Conservation (phyloP, 202 grass and related monocot genomes). For the Elaeis oleifera region DNA sequence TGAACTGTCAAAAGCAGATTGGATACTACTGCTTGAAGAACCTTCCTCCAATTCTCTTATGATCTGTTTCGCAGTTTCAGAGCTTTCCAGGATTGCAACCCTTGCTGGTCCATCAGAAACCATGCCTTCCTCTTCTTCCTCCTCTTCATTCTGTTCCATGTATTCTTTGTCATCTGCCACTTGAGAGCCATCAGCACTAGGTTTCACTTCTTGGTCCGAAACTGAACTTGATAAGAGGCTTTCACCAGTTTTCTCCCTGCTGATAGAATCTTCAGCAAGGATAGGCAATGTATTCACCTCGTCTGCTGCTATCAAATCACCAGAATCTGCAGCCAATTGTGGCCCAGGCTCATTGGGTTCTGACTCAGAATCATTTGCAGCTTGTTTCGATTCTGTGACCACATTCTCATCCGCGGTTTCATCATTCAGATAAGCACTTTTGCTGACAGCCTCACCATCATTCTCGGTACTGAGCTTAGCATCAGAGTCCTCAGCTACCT, state of each 20-base stretch:
- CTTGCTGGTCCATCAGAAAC: conserved; percentile 12
- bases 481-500: too few species aligned
- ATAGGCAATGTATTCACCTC: too few species aligned
- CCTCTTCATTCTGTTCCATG: neutral
- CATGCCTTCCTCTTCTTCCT: conserved; percentile 10
- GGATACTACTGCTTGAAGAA: neutral
- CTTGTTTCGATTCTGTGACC: neutral
- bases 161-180: neutral
- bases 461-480: neutral
- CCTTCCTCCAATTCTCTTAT: conserved; percentile 9
- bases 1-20: neutral
- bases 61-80: conserved; percentile 18
- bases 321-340: conserved; percentile 17
- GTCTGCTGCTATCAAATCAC: conserved; percentile 13
- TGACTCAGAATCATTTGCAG: neutral
- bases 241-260: conserved; percentile 4
- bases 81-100: conserved; percentile 21
- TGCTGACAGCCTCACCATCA: conserved; percentile 6
- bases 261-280: too few species aligned
- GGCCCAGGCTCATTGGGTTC: conserved; percentile 16
- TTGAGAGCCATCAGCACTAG: neutral
- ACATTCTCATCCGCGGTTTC: neutral
- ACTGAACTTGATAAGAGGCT: too few species aligned
- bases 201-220: neutral
- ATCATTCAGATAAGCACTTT: conserved; percentile 2